These are phyloP conservation scores for Trichomonascaceae sp. DNA, from an alignment of 1,139 yeast genomes.

Conservation along the genomic window DNA sequence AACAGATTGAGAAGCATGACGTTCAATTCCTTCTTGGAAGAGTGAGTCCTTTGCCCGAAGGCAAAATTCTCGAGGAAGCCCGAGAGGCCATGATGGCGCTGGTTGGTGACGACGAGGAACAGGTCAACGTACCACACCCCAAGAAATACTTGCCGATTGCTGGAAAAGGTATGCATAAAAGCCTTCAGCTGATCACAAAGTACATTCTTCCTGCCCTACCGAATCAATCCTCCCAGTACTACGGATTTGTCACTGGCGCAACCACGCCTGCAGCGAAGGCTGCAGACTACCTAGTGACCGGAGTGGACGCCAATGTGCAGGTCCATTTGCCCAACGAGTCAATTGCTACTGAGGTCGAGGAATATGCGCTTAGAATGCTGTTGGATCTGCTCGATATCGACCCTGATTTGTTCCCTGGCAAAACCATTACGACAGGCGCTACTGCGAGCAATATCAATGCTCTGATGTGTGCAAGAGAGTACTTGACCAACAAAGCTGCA, in stretches of 20 bases:
- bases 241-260: slow-evolving; percentile 21
- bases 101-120: too few species aligned
- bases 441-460: slow-evolving; percentile 18
- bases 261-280: slow-evolving; percentile 19
- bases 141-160: slow-evolving; percentile 6
- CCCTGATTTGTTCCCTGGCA: slow-evolving; percentile 10
- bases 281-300: slow-evolving; percentile 16
- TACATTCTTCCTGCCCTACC: slow-evolving; percentile 13
- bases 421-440: slow-evolving; percentile 18
- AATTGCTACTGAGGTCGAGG: slow-evolving; percentile 14
- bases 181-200: slow-evolving; percentile 8
- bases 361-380: slow-evolving; percentile 12
- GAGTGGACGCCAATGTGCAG: slow-evolving; percentile 14
- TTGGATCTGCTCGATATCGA: slow-evolving; percentile 13
- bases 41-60: too few species aligned
- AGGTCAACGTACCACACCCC: too few species aligned
- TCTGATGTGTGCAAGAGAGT: slow-evolving; percentile 16
- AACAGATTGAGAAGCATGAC: too few species aligned
- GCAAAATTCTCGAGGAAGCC: too few species aligned
- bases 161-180: slow-evolving; percentile 12
- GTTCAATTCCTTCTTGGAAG: too few species aligned
- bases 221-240: slow-evolving; percentile 14
- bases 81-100: too few species aligned
- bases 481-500: slow-evolving; percentile 7
- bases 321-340: slow-evolving; percentile 14